Conservation (phyloP, 495 filamentous ascomycete species). For the Penicillium waksmanii region DNA sequence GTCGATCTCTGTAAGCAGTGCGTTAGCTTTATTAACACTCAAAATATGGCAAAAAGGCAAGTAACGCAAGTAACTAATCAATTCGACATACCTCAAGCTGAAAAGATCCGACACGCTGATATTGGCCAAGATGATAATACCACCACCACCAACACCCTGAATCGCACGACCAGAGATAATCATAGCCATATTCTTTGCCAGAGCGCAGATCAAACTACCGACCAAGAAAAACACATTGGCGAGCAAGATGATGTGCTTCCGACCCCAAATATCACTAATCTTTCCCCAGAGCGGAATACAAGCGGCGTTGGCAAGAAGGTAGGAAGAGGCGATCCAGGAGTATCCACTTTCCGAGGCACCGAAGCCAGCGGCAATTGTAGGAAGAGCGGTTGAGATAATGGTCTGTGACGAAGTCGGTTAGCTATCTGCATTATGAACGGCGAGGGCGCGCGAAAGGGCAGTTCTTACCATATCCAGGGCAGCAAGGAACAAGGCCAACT, state of each 20-base stretch:
- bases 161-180: slow-evolving; percentile 75
- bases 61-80: no score
- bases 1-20: slow-evolving; percentile 53
- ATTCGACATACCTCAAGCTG: slow-evolving; percentile 56
- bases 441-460: background rate
- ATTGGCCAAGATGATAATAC: slow-evolving; percentile 77
- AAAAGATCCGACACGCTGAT: slow-evolving; percentile 84
- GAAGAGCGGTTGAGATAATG: slow-evolving; percentile 58
- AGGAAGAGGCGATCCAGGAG: slow-evolving; percentile 77
- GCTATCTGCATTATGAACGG: background rate
- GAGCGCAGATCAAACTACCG: slow-evolving; percentile 71
- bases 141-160: slow-evolving; percentile 85
- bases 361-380: slow-evolving; percentile 67
- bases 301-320: slow-evolving; percentile 69
- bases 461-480: slow-evolving; percentile 55
- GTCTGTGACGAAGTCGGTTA: slow-evolving; percentile 36
- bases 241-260: slow-evolving; percentile 76
- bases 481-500: slow-evolving; percentile 57
- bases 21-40: slow-evolving; percentile 19
- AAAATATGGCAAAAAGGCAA: background rate
- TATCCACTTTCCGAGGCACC: slow-evolving; percentile 65
- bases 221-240: slow-evolving; percentile 77
- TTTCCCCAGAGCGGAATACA: slow-evolving; percentile 81
- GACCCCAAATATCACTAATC: slow-evolving; percentile 82
- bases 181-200: slow-evolving; percentile 70